A percentile compares a stretch with the other conserved stretches of the same genome.
Evolutionary conservation across 176 grass and related monocot genomes (phyloP).

Genomic region (Phoenix roebelenii): DNA sequence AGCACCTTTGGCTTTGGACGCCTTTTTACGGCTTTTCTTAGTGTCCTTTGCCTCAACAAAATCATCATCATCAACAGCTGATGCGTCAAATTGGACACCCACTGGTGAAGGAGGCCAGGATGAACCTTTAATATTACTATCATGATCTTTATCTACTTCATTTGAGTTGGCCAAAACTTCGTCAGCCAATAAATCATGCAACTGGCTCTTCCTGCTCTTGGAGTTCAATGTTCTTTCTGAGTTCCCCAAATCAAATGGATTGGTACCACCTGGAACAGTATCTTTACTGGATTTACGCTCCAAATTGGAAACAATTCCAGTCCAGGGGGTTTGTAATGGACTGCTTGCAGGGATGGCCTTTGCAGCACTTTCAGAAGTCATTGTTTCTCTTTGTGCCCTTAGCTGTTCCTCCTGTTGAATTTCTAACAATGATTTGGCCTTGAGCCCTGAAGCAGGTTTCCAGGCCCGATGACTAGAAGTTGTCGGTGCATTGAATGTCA

Average conservation of each 20-base stretch:
- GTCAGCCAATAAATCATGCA: conserved; percentile 87
- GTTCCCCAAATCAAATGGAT: conserved; percentile 4
- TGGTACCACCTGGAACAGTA: conserved; percentile 18
- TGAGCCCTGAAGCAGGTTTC: conserved; percentile 68
- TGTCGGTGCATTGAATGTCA: conserved; percentile 34
- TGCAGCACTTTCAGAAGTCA: conserved; percentile 26
- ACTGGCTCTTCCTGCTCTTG: conserved; percentile 61
- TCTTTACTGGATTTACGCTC: conserved; percentile 29
- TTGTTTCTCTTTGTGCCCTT: conserved; percentile 40
- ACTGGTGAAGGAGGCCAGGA: conserved; percentile 28
- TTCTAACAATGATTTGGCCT: conserved; percentile 85
- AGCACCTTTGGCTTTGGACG: conserved; percentile 54
- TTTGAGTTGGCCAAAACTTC: conserved; percentile 65
- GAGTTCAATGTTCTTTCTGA: conserved; percentile 33
- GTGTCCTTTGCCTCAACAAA: conserved; percentile 97
- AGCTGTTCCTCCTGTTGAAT: conserved; percentile 95
- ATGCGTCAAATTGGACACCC: conserved; percentile 26
- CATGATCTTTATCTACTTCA: conserved; percentile 41
- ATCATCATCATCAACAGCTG: conserved; percentile 55
- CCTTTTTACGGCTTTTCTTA: conserved; percentile 85
- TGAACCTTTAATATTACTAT: conserved; percentile 26
- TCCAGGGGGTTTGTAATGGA: conserved; percentile 52
- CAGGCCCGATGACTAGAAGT: conserved; percentile 37
- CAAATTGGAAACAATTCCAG: conserved; percentile 28
- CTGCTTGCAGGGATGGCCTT: conserved; percentile 11